Conservation (phyloP, 2,329 filamentous ascomycete genomes). For the Simplicillium aogashimaense region DNA sequence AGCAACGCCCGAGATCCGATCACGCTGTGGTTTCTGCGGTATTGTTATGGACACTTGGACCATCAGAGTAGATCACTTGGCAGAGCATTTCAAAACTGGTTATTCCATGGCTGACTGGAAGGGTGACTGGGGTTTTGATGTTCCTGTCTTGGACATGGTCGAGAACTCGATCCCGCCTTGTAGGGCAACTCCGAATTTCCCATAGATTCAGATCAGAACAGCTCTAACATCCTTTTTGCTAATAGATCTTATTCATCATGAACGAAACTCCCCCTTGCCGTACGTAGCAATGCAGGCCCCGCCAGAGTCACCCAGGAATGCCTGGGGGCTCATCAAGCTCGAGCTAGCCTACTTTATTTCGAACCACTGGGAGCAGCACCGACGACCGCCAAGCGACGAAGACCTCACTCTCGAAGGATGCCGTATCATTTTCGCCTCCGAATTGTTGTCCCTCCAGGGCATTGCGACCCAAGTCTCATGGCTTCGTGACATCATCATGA, state of each 20-base stretch:
- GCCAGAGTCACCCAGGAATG: conserved; percentile 39
- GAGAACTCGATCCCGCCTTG: conserved; percentile 59
- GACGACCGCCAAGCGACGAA: conserved; percentile 33
- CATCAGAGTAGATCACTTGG: conserved; percentile 50
- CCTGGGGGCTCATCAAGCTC: conserved; percentile 52
- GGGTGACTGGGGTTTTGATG: conserved; percentile 60
- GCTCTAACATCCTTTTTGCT: conserved; percentile 23
- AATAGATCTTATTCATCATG: conserved; percentile 54
- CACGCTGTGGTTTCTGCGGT: conserved; percentile 56
- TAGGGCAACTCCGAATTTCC: conserved; percentile 32
- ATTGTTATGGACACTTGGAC: conserved; percentile 53
- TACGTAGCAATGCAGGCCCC: conserved; percentile 36
- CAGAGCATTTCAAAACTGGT: conserved; percentile 59
- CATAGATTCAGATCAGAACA: conserved; percentile 22
- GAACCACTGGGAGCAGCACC: conserved; percentile 31
- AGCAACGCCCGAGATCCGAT: conserved; percentile 49
- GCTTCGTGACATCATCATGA: conserved; percentile 50
- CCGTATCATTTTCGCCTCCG: conserved; percentile 45
- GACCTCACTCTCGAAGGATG: conserved; percentile 50
- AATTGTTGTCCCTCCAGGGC: conserved; percentile 31
- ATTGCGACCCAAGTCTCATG: conserved; percentile 33
- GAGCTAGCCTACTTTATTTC: conserved; percentile 44
- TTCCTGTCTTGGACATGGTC: conserved; percentile 49
- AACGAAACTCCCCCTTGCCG: conserved; percentile 46
- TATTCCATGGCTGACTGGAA: conserved; percentile 60